A percentile compares a stretch with the other conserved stretches of the same genome.
Evolutionary conservation across 352 stramenopile species (phyloP).

Genomic region (Vaucheria bursata): DNA sequence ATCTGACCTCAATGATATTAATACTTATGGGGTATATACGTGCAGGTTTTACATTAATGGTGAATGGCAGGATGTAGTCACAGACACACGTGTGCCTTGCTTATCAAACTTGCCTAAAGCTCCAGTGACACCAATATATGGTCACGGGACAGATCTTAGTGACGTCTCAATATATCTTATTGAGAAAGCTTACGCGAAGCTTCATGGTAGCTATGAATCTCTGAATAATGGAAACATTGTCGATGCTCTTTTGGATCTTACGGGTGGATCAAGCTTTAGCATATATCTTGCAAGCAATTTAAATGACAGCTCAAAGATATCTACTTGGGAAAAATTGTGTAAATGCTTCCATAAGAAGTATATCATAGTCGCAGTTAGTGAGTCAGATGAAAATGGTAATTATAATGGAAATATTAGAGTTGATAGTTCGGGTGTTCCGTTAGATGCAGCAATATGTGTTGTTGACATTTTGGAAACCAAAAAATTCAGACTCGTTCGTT

Average conservation of each 20-base stretch:
- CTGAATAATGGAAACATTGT: conserved; percentile 56
- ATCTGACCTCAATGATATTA: conserved; percentile 60
- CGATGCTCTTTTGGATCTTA: conserved; percentile 14
- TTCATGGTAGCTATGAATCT: conserved; percentile 67
- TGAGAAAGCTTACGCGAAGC: conserved; percentile 77
- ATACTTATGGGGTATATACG: conserved; percentile 63
- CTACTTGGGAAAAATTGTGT: conserved; percentile 61
- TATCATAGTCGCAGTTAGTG: conserved; percentile 69
- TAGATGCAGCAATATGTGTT: conserved; percentile 51
- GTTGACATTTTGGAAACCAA: conserved; percentile 57
- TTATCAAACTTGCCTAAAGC: background rate
- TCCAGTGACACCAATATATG: background rate
- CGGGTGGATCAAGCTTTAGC: background rate
- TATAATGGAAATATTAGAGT: conserved; percentile 63
- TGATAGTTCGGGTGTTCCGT: conserved; percentile 25
- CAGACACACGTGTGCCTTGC: conserved; percentile 68
- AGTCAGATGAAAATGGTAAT: conserved; percentile 65
- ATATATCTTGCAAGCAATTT: conserved; percentile 3
- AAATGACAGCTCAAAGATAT: too few relatives aligned
- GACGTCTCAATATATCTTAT: conserved; percentile 57
- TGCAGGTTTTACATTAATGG: conserved; percentile 80
- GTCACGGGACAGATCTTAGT: background rate
- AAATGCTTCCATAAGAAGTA: conserved; percentile 62
- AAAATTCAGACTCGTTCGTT: conserved; percentile 68
- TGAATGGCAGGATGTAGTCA: conserved; percentile 71